A percentile compares a stretch with the other conserved stretches of the same genome.
Evolutionary conservation across 192 early-diverging fungal genomes (phyloP).

Genomic region (Lobulomyces angularis): DNA sequence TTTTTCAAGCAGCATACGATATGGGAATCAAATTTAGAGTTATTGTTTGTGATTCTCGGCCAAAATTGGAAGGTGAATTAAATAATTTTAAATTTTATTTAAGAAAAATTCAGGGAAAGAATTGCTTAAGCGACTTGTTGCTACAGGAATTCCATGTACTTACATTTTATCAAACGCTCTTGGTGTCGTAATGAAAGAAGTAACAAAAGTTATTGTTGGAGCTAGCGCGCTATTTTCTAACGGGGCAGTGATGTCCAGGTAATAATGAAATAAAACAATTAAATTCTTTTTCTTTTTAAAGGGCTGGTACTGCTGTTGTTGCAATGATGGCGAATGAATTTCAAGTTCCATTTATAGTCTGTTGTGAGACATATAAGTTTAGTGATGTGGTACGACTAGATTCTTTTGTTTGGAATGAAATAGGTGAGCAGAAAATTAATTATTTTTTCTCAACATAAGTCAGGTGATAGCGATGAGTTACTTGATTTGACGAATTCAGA

Average conservation of each 20-base stretch:
- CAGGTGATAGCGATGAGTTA: constrained; percentile 71
- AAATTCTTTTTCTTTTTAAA: too few species aligned
- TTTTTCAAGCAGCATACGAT: constrained; percentile 63
- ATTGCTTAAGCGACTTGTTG: constrained; percentile 41
- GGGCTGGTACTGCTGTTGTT: constrained; percentile 81
- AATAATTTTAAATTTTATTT: neutral
- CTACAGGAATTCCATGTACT: constrained; percentile 58
- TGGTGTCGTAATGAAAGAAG: constrained; percentile 64
- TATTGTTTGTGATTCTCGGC: constrained; percentile 81
- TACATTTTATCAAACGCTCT: constrained; percentile 56
- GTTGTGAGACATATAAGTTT: constrained; percentile 95
- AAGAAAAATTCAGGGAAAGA: constrained; percentile 39
- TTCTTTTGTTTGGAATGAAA: constrained; percentile 93
- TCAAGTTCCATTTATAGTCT: constrained; percentile 88
- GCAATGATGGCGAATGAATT: constrained; percentile 78
- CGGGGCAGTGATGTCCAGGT: constrained; percentile 80
- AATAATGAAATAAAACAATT: too few species aligned
- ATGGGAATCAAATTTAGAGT: constrained; percentile 74
- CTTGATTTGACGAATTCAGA: constrained; percentile 31
- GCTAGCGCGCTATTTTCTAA: constrained; percentile 84
- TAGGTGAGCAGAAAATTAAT: constrained; percentile 35
- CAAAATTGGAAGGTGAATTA: constrained; percentile 67
- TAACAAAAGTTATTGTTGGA: constrained; percentile 89
- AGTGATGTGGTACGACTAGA: constrained; percentile 82
- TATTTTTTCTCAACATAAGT: too few species aligned